Conservation (phyloP, 805 yeast genomes). For the Pichia ethanolica region DNA sequence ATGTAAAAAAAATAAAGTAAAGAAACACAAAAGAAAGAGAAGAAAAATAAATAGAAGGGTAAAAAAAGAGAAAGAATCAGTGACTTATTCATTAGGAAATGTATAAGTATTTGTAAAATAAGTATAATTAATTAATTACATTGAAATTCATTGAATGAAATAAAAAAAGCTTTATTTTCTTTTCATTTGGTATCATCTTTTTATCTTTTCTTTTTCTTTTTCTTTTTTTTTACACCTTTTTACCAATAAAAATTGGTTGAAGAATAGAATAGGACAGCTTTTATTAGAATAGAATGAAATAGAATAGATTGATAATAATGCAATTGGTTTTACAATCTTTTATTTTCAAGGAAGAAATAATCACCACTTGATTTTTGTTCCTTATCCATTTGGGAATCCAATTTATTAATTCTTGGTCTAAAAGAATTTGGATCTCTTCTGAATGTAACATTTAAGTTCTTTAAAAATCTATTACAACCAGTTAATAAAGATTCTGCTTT, state of each 20-base stretch:
- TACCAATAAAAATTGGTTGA: not conserved
- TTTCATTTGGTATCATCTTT: too few relatives aligned
- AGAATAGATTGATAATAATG: not conserved
- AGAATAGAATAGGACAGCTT: not conserved
- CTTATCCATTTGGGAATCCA: slow-evolving; percentile 98
- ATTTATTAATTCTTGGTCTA: slow-evolving; percentile 97
- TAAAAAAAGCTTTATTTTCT: too few relatives aligned
- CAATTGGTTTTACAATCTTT: slow-evolving; percentile 27
- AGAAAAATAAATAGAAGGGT: too few relatives aligned
- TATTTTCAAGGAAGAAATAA: slow-evolving; percentile 88
- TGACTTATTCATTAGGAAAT: too few relatives aligned
- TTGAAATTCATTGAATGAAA: too few relatives aligned
- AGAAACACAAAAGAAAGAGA: too few relatives aligned
- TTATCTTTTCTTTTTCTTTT: not conserved
- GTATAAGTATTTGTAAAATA: too few relatives aligned
- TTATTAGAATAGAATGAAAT: slow-evolving; percentile 2
- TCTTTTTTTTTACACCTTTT: not conserved
- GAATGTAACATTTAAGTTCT: slow-evolving; percentile 94
- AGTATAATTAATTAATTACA: too few relatives aligned
- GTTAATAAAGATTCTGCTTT: slow-evolving; percentile 90
- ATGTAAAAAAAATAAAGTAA: too few relatives aligned
- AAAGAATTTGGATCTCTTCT: slow-evolving; percentile 98
- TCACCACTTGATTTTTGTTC: slow-evolving; percentile 91
- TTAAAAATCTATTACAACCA: slow-evolving; percentile 95
- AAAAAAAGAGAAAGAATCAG: too few relatives aligned